Evolutionary conservation across 1,284 basidiomycete genomes (phyloP).

Genomic region (Vanrija humicola): DNA sequence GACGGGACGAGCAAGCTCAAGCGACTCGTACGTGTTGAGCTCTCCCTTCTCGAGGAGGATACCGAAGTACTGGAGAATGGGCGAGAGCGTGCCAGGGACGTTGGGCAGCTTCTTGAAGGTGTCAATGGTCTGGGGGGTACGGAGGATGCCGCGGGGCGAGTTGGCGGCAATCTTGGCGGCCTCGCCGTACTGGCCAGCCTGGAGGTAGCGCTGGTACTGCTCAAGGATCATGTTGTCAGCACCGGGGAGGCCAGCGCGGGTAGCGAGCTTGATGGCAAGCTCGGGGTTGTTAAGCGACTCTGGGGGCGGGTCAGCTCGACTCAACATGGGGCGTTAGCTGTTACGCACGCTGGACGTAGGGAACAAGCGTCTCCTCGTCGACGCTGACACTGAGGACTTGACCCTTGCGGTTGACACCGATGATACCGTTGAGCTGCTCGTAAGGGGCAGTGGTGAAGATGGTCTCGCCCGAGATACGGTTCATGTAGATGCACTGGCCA

Average conservation of each 20-base stretch:
- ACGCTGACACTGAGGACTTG: conserved; percentile 97
- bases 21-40: conserved; percentile 92
- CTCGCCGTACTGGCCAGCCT: conserved; percentile 83
- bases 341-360: conserved; percentile 71
- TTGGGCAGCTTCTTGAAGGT: conserved; percentile 95
- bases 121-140: conserved; percentile 94
- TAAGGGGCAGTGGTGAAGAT: conserved; percentile 99
- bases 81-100: conserved; percentile 84
- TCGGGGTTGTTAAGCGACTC: conserved; percentile 94
- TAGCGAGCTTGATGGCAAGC: conserved; percentile 96
- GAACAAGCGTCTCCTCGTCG: conserved; percentile 93
- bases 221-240: conserved; percentile 96
- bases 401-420: conserved; percentile 99
- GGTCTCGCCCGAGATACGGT: conserved; percentile 98
- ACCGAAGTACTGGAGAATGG: conserved; percentile 98
- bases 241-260: conserved; percentile 93
- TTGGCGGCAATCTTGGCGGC: conserved; percentile 99
- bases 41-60: conserved; percentile 96
- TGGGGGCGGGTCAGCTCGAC: conserved; percentile 24
- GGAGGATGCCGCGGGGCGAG: conserved; percentile 92
- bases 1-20: conserved; percentile 95
- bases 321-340: no score
- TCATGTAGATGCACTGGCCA: conserved; percentile 99
- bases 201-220: conserved; percentile 92
- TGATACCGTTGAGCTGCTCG: conserved; percentile 89